phyloP scores from a whole-genome alignment of 768 basidiomycete species.

The Hirschioporus abietinus region DNA sequence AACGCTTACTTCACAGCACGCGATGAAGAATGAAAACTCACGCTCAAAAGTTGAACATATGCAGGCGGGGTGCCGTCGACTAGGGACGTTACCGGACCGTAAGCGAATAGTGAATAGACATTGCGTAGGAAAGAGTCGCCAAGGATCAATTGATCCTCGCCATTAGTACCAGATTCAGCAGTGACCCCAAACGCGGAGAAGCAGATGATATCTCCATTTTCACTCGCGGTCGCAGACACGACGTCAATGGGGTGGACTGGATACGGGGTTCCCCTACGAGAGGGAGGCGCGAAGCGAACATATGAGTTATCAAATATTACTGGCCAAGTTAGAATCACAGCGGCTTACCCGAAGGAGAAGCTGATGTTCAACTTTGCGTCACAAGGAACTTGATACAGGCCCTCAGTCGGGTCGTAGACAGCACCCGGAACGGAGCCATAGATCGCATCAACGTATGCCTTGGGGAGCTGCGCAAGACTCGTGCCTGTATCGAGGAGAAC shows the following conservation, averaged over 20 bases:
- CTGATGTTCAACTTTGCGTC: constrained; percentile 20
- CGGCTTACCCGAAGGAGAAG: constrained; percentile 25
- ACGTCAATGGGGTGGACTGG: constrained; percentile 21
- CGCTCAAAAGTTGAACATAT: constrained; percentile 14
- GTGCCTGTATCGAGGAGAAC: constrained; percentile 15
- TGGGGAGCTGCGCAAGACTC: constrained; percentile 18
- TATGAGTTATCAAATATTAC: background rate
- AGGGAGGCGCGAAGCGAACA: background rate
- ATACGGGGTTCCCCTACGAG: constrained; percentile 14
- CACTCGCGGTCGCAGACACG: background rate
- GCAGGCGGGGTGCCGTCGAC: constrained; percentile 1
- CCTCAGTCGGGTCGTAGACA: constrained; percentile 15
- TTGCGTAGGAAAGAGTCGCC: constrained; percentile 18
- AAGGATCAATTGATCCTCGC: constrained; percentile 12
- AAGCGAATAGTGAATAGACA: constrained; percentile 15
- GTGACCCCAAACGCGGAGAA: background rate
- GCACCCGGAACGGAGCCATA: constrained; percentile 26
- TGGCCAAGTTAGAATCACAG: background rate
- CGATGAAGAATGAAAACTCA: background rate
- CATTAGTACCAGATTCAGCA: constrained; percentile 7
- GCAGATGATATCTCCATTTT: constrained; percentile 7
- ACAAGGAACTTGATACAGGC: constrained; percentile 28
- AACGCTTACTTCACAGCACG: too few relatives aligned
- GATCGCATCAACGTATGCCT: constrained; percentile 23
- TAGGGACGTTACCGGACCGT: constrained; percentile 7